Percentiles rank a stretch among this genome's conserved stretches.
Conservation (phyloP, 2,329 filamentous ascomycete genomes). For the Fusarium dlaminii region DNA sequence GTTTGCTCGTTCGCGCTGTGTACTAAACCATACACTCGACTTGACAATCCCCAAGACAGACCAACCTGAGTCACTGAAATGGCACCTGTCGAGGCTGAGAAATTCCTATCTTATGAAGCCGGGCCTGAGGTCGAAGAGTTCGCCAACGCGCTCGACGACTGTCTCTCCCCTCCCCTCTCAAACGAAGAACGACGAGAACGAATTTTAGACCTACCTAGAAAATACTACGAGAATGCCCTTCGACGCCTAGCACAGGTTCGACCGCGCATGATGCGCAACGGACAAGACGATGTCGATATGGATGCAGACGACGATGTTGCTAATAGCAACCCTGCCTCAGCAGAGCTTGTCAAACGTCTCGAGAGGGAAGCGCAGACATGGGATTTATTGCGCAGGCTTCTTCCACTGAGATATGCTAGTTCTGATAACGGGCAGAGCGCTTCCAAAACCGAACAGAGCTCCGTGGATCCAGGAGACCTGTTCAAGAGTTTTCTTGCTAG, state of each 20-base stretch:
- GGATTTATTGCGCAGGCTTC: constrained; percentile 81
- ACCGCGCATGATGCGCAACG: constrained; percentile 42
- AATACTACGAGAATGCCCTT: constrained; percentile 67
- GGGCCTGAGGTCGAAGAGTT: constrained; percentile 88
- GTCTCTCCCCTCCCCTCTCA: constrained; percentile 62
- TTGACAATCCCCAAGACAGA: neutral
- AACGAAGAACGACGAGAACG: constrained; percentile 68
- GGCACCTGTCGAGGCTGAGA: constrained; percentile 20
- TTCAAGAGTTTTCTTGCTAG: constrained; percentile 76
- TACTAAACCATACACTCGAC: neutral
- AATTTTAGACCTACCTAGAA: constrained; percentile 68
- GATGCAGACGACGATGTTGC: constrained; percentile 63
- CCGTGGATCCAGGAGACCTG: constrained; percentile 53
- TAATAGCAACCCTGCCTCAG: constrained; percentile 38
- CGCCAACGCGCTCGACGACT: constrained; percentile 82
- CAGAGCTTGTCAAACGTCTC: constrained; percentile 60
- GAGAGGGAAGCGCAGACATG: constrained; percentile 90
- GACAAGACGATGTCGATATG: constrained; percentile 62
- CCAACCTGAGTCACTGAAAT: constrained; percentile 13
- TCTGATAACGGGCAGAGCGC: constrained; percentile 43
- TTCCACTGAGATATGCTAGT: constrained; percentile 72
- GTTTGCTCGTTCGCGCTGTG: constrained; percentile 13
- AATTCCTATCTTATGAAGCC: constrained; percentile 47
- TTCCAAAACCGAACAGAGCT: constrained; percentile 40
- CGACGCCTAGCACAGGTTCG: constrained; percentile 46